Evolutionary conservation across 768 basidiomycete species (phyloP).

Genomic region (Tubosaeta sp.): DNA sequence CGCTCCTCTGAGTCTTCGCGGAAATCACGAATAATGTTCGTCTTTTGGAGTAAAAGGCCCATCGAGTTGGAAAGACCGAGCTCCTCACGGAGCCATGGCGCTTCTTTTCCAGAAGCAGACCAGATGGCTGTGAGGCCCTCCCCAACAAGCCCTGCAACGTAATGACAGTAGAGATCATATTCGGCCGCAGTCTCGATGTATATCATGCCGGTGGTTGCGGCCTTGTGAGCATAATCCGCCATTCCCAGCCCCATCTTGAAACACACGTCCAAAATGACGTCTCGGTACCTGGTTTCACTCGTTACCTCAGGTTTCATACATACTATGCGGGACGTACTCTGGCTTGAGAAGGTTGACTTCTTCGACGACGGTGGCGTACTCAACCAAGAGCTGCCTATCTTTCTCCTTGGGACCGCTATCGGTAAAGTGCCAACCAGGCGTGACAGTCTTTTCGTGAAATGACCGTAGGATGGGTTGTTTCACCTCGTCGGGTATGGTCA

Average conservation of each 20-base stretch:
- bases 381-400: slow-evolving; percentile 78
- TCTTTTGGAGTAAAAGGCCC: slow-evolving; percentile 96
- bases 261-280: slow-evolving; percentile 77
- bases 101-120: slow-evolving; percentile 81
- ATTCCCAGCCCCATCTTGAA: slow-evolving; percentile 91
- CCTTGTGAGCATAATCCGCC: slow-evolving; percentile 90
- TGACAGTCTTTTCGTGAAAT: slow-evolving; percentile 75
- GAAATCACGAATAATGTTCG: slow-evolving; percentile 95
- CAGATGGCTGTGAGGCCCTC: slow-evolving; percentile 91
- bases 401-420: slow-evolving; percentile 84
- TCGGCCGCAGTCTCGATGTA: slow-evolving; percentile 75
- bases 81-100: slow-evolving; percentile 65
- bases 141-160: slow-evolving; percentile 95
- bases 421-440: slow-evolving; percentile 83
- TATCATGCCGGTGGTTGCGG: slow-evolving; percentile 63
- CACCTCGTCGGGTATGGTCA: slow-evolving; percentile 82
- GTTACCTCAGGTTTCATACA: slow-evolving; percentile 1
- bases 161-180: slow-evolving; percentile 98
- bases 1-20: slow-evolving; percentile 84
- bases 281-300: slow-evolving; percentile 50
- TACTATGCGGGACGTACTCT: slow-evolving; percentile 38
- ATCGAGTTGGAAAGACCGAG: slow-evolving; percentile 89
- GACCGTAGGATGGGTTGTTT: slow-evolving; percentile 84
- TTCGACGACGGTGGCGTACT: slow-evolving; percentile 76
- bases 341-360: slow-evolving; percentile 71